Conservation (phyloP, 441 rosid genomes). For the Jatropha multifida region DNA sequence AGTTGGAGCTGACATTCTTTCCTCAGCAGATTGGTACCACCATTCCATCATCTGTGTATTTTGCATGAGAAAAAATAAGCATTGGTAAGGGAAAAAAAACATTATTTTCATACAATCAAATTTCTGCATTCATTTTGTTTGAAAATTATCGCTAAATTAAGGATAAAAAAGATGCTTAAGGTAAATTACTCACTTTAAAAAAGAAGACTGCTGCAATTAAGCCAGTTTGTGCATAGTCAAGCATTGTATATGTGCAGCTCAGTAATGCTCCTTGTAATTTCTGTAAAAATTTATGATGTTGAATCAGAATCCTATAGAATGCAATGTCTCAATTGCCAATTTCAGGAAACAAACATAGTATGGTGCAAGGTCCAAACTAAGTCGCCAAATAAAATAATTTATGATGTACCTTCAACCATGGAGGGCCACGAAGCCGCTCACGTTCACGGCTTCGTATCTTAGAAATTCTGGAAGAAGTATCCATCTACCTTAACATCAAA, state of each 20-base stretch:
- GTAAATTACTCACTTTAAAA: slow-evolving; percentile 68
- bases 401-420: slow-evolving; percentile 82
- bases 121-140: background rate
- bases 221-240: slow-evolving; percentile 98
- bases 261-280: slow-evolving; percentile 83
- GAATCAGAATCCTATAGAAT: slow-evolving; percentile 12
- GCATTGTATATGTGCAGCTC: slow-evolving; percentile 69
- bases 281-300: slow-evolving; percentile 36
- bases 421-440: slow-evolving; percentile 93
- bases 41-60: slow-evolving; percentile 93
- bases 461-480: slow-evolving; percentile 91
- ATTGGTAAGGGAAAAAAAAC: background rate
- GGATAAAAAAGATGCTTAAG: slow-evolving; percentile 3
- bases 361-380: background rate
- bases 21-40: slow-evolving; percentile 99
- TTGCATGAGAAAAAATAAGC: slow-evolving; percentile 3
- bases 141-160: background rate
- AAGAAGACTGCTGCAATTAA: slow-evolving; percentile 93
- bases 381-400: slow-evolving; percentile 14
- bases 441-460: slow-evolving; percentile 91
- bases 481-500: slow-evolving; percentile 84
- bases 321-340: slow-evolving; percentile 5
- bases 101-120: background rate
- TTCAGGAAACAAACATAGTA: background rate
- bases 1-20: slow-evolving; percentile 97